Conservation (phyloP, 805 yeast species). For the Candida boleticola region DNA sequence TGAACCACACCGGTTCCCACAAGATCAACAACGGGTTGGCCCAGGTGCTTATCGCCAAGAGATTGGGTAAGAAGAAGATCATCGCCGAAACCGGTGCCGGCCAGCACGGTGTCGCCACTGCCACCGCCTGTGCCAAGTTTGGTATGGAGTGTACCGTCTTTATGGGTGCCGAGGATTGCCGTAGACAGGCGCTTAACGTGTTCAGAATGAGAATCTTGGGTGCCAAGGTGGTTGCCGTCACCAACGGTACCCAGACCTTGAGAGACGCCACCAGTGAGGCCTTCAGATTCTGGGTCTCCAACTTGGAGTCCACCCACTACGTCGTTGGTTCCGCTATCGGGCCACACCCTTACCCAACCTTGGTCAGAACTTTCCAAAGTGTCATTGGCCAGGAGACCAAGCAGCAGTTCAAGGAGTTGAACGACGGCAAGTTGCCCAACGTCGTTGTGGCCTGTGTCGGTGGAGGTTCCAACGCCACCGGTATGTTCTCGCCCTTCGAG, state of each 20-base stretch:
- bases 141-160: slow-evolving; percentile 92
- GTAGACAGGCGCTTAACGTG: slow-evolving; percentile 97
- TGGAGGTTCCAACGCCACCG: slow-evolving; percentile 97
- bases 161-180: slow-evolving; percentile 99
- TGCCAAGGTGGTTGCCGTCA: slow-evolving; percentile 91
- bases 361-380: slow-evolving; percentile 97
- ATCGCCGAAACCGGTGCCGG: slow-evolving; percentile 95
- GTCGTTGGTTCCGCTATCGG: slow-evolving; percentile 98
- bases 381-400: slow-evolving; percentile 95
- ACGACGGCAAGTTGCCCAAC: slow-evolving; percentile 83
- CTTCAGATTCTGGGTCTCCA: slow-evolving; percentile 90
- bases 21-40: slow-evolving; percentile 84
- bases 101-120: slow-evolving; percentile 92
- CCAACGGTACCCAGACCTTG: slow-evolving; percentile 91
- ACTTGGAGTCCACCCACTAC: slow-evolving; percentile 83
- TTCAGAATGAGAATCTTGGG: slow-evolving; percentile 97
- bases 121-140: slow-evolving; percentile 88
- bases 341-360: slow-evolving; percentile 98
- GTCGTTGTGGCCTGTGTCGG: slow-evolving; percentile 98
- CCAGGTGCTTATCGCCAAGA: slow-evolving; percentile 74
- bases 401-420: slow-evolving; percentile 78
- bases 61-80: slow-evolving; percentile 72
- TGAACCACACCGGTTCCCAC: slow-evolving; percentile 87
- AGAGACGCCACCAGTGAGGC: slow-evolving; percentile 99
- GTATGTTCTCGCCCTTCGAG: slow-evolving; percentile 93